Conservation (phyloP, 2,329 filamentous ascomycete genomes). For the Clarireedia sp. region DNA sequence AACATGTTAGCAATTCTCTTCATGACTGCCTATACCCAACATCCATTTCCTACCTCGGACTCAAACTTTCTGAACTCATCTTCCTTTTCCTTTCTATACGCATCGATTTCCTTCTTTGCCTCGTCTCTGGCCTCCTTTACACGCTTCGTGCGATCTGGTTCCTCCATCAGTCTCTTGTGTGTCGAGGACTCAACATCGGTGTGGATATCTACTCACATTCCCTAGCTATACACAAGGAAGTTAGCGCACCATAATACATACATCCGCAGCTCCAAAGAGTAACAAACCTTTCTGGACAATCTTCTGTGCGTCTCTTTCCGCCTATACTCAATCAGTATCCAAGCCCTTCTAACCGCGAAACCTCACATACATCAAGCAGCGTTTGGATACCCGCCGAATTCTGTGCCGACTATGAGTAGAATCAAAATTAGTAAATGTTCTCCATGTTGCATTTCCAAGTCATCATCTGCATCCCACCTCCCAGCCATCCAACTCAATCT, state of each 20-base stretch:
- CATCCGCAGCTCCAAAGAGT: background rate
- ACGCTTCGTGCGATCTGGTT: slow-evolving; percentile 81
- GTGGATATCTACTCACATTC: slow-evolving; percentile 59
- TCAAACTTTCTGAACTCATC: slow-evolving; percentile 93
- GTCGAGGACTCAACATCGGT: background rate
- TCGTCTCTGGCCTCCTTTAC: slow-evolving; percentile 95
- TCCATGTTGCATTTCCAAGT: background rate
- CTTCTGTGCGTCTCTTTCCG: slow-evolving; percentile 96
- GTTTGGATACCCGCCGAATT: slow-evolving; percentile 98
- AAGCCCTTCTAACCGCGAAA: background rate
- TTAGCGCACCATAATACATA: slow-evolving; percentile 24
- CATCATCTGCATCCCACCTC: slow-evolving; percentile 3
- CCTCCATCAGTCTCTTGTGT: slow-evolving; percentile 10
- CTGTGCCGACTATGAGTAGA: slow-evolving; percentile 70
- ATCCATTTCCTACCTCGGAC: slow-evolving; percentile 43
- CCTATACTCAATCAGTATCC: slow-evolving; percentile 43
- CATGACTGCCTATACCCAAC: background rate
- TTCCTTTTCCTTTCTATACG: slow-evolving; percentile 84
- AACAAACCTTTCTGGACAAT: slow-evolving; percentile 88
- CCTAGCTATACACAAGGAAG: slow-evolving; percentile 50
- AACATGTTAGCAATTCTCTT: slow-evolving; percentile 9
- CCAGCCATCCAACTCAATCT: background rate
- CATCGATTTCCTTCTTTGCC: slow-evolving; percentile 95
- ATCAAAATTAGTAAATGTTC: slow-evolving; percentile 13
- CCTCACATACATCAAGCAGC: slow-evolving; percentile 77